Base-by-base conservation (phyloP, 176 grass and related monocot species). In the Avena sativa region DNA sequence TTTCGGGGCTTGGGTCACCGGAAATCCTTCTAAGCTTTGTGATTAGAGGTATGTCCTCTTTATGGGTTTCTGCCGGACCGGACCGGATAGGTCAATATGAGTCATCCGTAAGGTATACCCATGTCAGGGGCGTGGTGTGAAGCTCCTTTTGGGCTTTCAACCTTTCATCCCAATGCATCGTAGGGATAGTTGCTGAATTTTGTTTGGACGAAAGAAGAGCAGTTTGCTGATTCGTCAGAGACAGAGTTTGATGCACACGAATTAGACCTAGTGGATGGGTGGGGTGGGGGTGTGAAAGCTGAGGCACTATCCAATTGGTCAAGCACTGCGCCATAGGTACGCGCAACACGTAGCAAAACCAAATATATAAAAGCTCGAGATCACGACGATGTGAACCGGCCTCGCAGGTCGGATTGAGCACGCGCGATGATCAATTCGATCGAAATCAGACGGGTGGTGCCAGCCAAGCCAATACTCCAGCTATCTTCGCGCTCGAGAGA, bases 341-440 rank as follows among this genome's bases (percentile, higher is more conserved):
- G 3, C 50, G 15, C 78, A 30, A 77, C 86, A 88, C 79, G 49
- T 26, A 3, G 20, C 72, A 50, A 3, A 14, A 51, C 48, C 4
- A 61, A 50, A 71, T 48, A 28, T 30, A 6, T 6, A 43, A n/a
- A 48, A 46, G 58, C 4, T 34, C 14, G n/a, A 50, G 15, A 30
- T 50, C 44, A 74, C 10, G 20, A 19, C 34, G 25, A 72, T 61
- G 20, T 38, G 61, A 58, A 78, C 80, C 26, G 4, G 62, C 4
- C 2, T 9, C 8, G 38, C 1, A 6, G 20, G 44, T 46, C 44
- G 64, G 8, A 34, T 34, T 2, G 32, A 75, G 53, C 21, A 11
- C 9, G 26, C 6, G 40, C 8, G 74, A 84, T 78, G 74, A 84
- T 78, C 4, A 69, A 77, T 83, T 36, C 77, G 51, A n/a, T 88